A percentile compares a stretch with the other conserved stretches of the same genome.
phyloP scores from a whole-genome alignment of 345 rosid species.

The Brassica incana region DNA sequence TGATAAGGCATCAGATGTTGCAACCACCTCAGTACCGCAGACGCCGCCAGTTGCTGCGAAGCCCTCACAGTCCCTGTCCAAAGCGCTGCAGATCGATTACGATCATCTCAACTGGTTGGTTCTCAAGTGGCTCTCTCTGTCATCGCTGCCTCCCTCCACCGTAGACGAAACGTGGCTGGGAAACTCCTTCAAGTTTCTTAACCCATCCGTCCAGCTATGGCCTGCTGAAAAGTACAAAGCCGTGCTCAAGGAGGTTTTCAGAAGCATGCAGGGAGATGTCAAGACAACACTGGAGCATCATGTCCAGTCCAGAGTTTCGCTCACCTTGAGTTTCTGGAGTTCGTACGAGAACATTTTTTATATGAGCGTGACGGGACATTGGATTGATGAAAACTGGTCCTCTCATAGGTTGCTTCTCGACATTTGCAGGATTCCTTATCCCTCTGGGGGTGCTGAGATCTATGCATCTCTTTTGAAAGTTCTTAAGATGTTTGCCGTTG shows the following conservation, averaged over 20 bases:
- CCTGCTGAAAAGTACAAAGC: slow-evolving; percentile 65
- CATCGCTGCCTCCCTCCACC: slow-evolving; percentile 82
- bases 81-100: slow-evolving; percentile 63
- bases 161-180: slow-evolving; percentile 75
- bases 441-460: slow-evolving; percentile 68
- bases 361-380: slow-evolving; percentile 84
- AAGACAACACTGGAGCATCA: slow-evolving; percentile 63
- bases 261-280: slow-evolving; percentile 91
- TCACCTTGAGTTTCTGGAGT: slow-evolving; percentile 78
- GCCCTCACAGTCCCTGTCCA: slow-evolving; percentile 56
- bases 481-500: slow-evolving; percentile 68
- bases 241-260: slow-evolving; percentile 69
- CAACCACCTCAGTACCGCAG: slow-evolving; percentile 51
- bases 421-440: slow-evolving; percentile 73
- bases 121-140: slow-evolving; percentile 79
- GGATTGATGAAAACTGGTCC: slow-evolving; percentile 87
- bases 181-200: slow-evolving; percentile 80
- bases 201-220: slow-evolving; percentile 80
- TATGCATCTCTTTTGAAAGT: slow-evolving; percentile 59
- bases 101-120: slow-evolving; percentile 94
- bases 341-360: slow-evolving; percentile 70
- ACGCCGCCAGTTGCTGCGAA: slow-evolving; percentile 42
- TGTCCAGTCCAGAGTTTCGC: slow-evolving; percentile 71
- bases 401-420: slow-evolving; percentile 73
- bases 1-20: slow-evolving; percentile 63